Base-by-base conservation (phyloP, 225 moss, liverwort and hornwort species). In the Climacium dendroides region DNA sequence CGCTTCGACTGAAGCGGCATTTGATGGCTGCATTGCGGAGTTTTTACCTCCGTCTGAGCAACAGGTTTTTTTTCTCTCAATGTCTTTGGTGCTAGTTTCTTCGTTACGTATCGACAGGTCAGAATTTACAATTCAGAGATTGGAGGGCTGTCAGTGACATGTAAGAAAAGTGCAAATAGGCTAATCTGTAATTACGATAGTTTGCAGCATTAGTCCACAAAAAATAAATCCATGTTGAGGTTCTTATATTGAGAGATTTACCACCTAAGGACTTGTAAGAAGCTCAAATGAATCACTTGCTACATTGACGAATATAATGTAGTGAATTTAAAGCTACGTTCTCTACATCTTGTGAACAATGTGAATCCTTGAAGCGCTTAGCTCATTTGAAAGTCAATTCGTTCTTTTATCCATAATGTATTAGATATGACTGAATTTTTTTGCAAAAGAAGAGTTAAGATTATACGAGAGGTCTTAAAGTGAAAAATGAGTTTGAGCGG, bases 1-100 rank as follows among this genome's bases (percentile, higher is more conserved):
- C 52, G 52, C 89, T 82, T 89, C 93, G 75, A 82, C 90, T 77
- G 85, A 90, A 47, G 87, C 78, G 47, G 54, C 18, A 50, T 50
- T 87, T 67, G 91, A 94, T 88, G 92, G 91, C 79, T 94, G 94
- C 86, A 89, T 94, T 86, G 92, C 94, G 66, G 91, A 92, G 79
- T 92, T 90, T 64, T 63, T 90, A 45, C 91, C 92, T 69, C 87
- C 74, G 58, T 94, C 94, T 22, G 94, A 94, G 67, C 92, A 85
- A 72, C 67, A 94, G 92, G 94, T 94, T 69, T 47, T n/a, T 88
- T 45, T 78, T 65, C 72, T 57, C 63, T 79, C 61, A 43, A 73
- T 67, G 45, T 10, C 39, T 18, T 26, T 58, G 81, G 86, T 62
- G 75, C 24, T 81, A 41, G 55, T 62, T 72, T 77, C 30, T 85